Evolutionary conservation across 2,329 filamentous ascomycete genomes (phyloP), one percentile per base, ranked within the genome.

Genomic region (Neofusicoccum laricinum): DNA sequence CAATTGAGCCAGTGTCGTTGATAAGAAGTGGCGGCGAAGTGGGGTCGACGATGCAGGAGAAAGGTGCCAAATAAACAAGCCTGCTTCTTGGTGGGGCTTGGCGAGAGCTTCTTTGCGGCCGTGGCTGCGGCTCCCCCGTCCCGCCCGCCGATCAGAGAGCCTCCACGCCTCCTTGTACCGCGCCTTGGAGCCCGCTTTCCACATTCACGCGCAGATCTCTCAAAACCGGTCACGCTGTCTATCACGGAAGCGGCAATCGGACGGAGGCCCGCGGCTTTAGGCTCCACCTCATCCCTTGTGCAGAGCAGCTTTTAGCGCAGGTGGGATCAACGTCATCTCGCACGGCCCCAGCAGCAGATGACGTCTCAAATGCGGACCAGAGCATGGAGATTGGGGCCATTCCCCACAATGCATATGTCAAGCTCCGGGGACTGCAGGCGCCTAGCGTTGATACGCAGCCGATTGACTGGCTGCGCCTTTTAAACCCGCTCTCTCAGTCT

Each of bases 41-140:
- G 53, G 53, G 32, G 38, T 36, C 4, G 11, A 2, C 12, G 46
- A 48, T n/a, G 8, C 17, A 48, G 10, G n/a, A 48, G 19, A 48
- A 14, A 2, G 25, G 49, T 38, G 15, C 41, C 41, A 25, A 43
- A 58, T n/a, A 38, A 57, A 43, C 50, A 55, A 55, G 50, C 50
- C 34, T 41, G 50, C 34, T 3, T 36, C 55, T 36, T 46, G 41
- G 40, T 36, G 55, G 55, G 55, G 55, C 55, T 59, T 59, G 55
- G 55, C 55, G 32, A 59, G 55, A 57, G 55, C 55, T 59, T 59
- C 55, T 46, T 36, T 59, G 55, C 55, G 40, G 51, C 38, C n/a
- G 19, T 17, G 34, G 50, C 10, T 21, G 17, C 50, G 19, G 34
- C 50, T 41, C 25, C 38, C 53, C 21, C 25, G 38, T 59, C n/a